Conservation (phyloP, 2,329 filamentous ascomycete species). For the Dothideomycetes sp. region DNA sequence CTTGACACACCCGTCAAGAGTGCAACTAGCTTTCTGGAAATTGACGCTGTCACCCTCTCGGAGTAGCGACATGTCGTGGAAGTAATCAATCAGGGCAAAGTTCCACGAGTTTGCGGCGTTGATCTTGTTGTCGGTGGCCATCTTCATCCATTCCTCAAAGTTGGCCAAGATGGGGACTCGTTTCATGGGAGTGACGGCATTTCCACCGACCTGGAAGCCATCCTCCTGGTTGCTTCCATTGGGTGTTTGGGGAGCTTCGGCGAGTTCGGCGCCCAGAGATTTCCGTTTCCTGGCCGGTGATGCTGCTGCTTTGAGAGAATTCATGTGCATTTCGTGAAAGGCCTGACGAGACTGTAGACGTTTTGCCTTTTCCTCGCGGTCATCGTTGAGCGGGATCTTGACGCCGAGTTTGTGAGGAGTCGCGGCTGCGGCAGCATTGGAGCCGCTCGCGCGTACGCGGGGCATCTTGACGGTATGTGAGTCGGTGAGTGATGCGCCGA, state of each 20-base stretch:
- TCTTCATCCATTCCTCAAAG: conserved; percentile 99
- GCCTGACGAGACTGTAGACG: conserved; percentile 81
- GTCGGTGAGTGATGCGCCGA: neutral
- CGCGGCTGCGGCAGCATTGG: conserved; percentile 32
- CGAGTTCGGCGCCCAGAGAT: conserved; percentile 38
- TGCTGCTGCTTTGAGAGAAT: conserved; percentile 75
- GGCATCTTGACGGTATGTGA: conserved; percentile 28
- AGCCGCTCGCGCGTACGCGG: conserved; percentile 23
- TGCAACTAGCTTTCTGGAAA: conserved; percentile 97
- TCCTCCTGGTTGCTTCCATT: conserved; percentile 39
- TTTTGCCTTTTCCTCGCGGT: conserved; percentile 81
- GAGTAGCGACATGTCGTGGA: conserved; percentile 95
- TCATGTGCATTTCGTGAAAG: conserved; percentile 81
- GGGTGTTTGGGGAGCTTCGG: conserved; percentile 43
- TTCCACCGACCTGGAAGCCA: conserved; percentile 54
- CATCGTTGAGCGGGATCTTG: conserved; percentile 93
- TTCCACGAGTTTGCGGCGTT: conserved; percentile 98
- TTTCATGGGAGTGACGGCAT: conserved; percentile 87
- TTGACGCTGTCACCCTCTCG: conserved; percentile 97
- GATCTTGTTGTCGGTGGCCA: conserved; percentile 96
- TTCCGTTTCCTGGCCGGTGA: conserved; percentile 60
- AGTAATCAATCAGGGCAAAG: conserved; percentile 99
- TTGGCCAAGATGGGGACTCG: conserved; percentile 91
- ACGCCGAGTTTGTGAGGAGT: conserved; percentile 45
- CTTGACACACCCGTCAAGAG: conserved; percentile 94